Evolutionary conservation across 2,329 filamentous ascomycete species (phyloP), one percentile per base, ranked within the genome.

Genomic region (Aureobasidium mangrovei): DNA sequence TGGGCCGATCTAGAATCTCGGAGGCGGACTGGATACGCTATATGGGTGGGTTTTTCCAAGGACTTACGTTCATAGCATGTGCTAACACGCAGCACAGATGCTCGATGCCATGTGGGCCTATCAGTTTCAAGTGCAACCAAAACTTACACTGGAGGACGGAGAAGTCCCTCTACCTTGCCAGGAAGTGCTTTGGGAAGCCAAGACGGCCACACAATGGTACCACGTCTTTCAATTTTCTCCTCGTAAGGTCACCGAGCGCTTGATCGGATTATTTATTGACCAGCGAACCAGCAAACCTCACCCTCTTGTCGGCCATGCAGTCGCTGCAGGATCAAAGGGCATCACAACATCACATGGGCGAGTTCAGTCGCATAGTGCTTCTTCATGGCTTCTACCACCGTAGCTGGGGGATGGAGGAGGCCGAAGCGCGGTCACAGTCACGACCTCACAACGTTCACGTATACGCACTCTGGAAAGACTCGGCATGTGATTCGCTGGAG

Each of bases 331-430:
- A 76, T 26, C 74, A 77, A 58, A 79, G 78, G 60, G 66, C 63
- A 35, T 61, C 78, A 5, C 65, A 72, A 7, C 60, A 67, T 1
- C 67, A 67, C 12, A 70, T 73, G 33, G 74, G 75, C 18, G 75
- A 79, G 40, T 75, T 79, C 55, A 72, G 73, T 33, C 70, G 75
- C 8, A 68, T 74, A 27, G 63, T 79, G 7, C 66, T 77, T 18
- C 70, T 79, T 27, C 75, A 77, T 60, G 75, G 74, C 4, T 67
- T 79, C 7, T 78, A 75, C 53, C 72, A 71, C 28, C 68, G 74
- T 38, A 73, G 72, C 47, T 76, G 74, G 71, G 72, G 78, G 53
- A 71, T 79, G 1, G 69, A 71, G 9, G 65, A 68, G 12, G 74
- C 75, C 48, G 47, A 52, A 9, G 12, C 38, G 10, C 28, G 27